A percentile compares a stretch with the other conserved stretches of the same genome.
phyloP scores from a whole-genome alignment of 345 rosid genomes.

The Carallia brachiata region DNA sequence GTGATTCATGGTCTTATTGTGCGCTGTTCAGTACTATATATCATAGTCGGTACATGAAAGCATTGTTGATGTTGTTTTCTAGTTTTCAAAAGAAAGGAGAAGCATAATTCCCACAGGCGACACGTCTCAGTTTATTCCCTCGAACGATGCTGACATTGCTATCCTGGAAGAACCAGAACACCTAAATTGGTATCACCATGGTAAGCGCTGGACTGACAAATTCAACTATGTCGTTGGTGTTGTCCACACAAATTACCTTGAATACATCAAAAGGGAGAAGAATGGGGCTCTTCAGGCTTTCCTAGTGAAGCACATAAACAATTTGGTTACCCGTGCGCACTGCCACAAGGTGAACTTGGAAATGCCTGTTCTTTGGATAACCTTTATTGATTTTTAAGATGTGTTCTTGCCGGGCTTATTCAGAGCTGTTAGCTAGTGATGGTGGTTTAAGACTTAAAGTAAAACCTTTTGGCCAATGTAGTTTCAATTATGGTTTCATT shows the following conservation, averaged over 20 bases:
- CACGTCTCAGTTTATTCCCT: constrained; percentile 81
- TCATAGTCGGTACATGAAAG: constrained; percentile 2
- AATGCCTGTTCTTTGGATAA: not conserved
- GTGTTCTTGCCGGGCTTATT: not conserved
- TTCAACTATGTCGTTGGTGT: constrained; percentile 95
- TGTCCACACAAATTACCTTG: constrained; percentile 97
- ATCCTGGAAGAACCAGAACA: constrained; percentile 97
- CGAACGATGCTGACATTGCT: constrained; percentile 90
- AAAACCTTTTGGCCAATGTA: not conserved
- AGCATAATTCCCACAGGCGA: constrained; percentile 98
- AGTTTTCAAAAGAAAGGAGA: constrained; percentile 90
- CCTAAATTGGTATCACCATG: constrained; percentile 96
- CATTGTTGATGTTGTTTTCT: constrained; percentile 19
- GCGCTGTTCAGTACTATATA: constrained; percentile 1
- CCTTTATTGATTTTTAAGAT: not conserved
- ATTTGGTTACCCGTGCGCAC: constrained; percentile 82
- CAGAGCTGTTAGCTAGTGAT: not conserved
- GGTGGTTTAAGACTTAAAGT: not conserved
- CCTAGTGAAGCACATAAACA: constrained; percentile 90
- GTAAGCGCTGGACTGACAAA: constrained; percentile 95
- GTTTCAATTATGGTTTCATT: not conserved
- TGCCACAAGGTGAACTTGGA: constrained; percentile 69
- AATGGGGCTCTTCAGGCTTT: constrained; percentile 94
- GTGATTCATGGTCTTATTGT: constrained; percentile 10
- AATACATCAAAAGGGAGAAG: constrained; percentile 95